These are phyloP conservation scores for Solanum virginianum DNA, from an alignment of 257 asterid genomes.

Conservation along the genomic window DNA sequence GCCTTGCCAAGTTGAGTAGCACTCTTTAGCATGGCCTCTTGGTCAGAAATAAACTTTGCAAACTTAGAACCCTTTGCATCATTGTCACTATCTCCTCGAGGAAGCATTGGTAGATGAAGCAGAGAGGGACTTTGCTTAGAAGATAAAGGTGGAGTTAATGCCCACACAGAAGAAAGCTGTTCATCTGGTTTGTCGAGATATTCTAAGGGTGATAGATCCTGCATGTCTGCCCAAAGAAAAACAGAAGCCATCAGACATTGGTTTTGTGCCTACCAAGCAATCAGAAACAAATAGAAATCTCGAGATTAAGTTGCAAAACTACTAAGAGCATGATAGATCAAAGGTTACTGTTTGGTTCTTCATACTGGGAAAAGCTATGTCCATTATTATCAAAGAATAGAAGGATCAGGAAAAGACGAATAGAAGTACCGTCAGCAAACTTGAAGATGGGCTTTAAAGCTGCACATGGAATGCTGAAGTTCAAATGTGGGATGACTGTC, in stretches of 20 bases:
- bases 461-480: constrained; percentile 94
- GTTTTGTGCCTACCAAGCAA: neutral
- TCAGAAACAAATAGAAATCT: neutral
- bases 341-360: neutral
- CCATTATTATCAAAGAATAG: neutral
- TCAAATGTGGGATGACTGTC: constrained; percentile 84
- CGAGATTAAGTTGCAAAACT: neutral
- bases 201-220: constrained; percentile 38
- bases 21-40: constrained; percentile 38
- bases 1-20: constrained; percentile 25
- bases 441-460: constrained; percentile 77
- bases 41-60: constrained; percentile 78
- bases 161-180: constrained; percentile 81
- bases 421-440: constrained; percentile 55
- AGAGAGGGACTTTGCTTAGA: constrained; percentile 52
- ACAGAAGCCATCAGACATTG: neutral
- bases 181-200: constrained; percentile 76
- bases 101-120: constrained; percentile 29
- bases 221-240: constrained; percentile 43
- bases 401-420: neutral
- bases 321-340: neutral
- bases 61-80: constrained; percentile 75
- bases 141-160: constrained; percentile 65
- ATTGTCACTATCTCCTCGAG: constrained; percentile 27
- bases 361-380: neutral